Conservation (phyloP, 768 basidiomycete species). For the Pleurotus eryngii region DNA sequence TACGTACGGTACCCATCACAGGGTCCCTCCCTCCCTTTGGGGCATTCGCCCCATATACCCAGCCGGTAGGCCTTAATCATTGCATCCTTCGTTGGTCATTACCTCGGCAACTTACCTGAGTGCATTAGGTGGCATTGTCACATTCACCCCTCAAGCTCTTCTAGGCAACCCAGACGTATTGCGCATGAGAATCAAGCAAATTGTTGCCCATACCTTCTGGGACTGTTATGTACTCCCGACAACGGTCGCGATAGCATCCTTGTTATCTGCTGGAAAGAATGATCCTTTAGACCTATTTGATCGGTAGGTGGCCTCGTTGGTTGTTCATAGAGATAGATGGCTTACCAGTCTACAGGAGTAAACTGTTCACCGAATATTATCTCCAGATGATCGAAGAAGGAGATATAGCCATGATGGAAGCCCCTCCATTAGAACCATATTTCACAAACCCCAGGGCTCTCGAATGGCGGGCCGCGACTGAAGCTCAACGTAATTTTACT, state of each 20-base stretch:
- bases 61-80: constrained; percentile 42
- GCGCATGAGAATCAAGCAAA: constrained; percentile 43
- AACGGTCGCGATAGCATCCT: constrained; percentile 55
- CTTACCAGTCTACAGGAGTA: constrained; percentile 26
- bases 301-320: constrained; percentile 27
- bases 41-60: constrained; percentile 67
- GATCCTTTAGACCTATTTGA: constrained; percentile 41
- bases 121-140: constrained; percentile 63
- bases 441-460: constrained; percentile 16
- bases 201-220: constrained; percentile 66
- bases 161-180: constrained; percentile 48
- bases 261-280: constrained; percentile 29
- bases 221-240: constrained; percentile 62
- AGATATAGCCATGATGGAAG: constrained; percentile 46
- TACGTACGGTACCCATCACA: constrained; percentile 64
- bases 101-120: not conserved
- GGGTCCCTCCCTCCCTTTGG: constrained; percentile 50
- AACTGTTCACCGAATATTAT: constrained; percentile 37
- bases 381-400: constrained; percentile 55
- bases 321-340: not conserved
- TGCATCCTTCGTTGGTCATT: not conserved
- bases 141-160: constrained; percentile 64
- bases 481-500: constrained; percentile 26
- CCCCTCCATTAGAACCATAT: constrained; percentile 38
- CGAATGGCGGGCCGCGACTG: constrained; percentile 35